A percentile compares a stretch with the other conserved stretches of the same genome.
These are phyloP conservation scores for Chlamydomonas eustigma DNA, from an alignment of 139 green algal species.

Conservation along the genomic window DNA sequence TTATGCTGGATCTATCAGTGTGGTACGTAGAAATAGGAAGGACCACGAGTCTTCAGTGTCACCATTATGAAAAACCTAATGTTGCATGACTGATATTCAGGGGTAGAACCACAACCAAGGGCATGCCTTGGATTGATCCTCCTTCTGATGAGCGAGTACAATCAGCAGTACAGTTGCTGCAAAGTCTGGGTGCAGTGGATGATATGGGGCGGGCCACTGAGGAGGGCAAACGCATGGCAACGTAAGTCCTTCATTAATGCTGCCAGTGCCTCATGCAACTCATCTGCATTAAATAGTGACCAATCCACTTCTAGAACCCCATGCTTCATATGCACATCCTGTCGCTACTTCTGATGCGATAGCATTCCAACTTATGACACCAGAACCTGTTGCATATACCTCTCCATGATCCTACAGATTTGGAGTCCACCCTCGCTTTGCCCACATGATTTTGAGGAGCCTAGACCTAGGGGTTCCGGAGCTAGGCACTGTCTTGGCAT, in stretches of 20 bases:
- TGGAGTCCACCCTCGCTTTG: slow-evolving; percentile 38
- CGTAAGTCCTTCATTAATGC: background rate
- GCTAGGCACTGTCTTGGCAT: slow-evolving; percentile 40
- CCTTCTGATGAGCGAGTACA: slow-evolving; percentile 29
- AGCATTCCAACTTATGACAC: no score
- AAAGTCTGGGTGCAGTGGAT: background rate
- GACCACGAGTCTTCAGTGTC: no score
- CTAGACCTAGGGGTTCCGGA: slow-evolving; percentile 1
- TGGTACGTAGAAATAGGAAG: slow-evolving; percentile 17
- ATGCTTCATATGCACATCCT: no score
- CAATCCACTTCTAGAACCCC: background rate
- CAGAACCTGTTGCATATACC: no score
- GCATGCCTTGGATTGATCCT: slow-evolving; percentile 55
- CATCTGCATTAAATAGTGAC: background rate
- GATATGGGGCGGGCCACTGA: background rate
- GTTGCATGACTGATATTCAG: no score
- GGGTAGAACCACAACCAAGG: background rate
- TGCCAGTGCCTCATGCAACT: no score
- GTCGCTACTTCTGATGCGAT: no score
- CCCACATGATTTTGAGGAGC: slow-evolving; percentile 37
- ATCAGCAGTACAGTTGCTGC: slow-evolving; percentile 38
- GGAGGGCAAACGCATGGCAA: slow-evolving; percentile 8
- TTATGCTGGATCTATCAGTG: slow-evolving; percentile 48
- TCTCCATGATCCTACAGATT: slow-evolving; percentile 15
- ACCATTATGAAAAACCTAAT: no score